Evolutionary conservation across 768 basidiomycete genomes (phyloP).

Genomic region (Amanita phalloides): DNA sequence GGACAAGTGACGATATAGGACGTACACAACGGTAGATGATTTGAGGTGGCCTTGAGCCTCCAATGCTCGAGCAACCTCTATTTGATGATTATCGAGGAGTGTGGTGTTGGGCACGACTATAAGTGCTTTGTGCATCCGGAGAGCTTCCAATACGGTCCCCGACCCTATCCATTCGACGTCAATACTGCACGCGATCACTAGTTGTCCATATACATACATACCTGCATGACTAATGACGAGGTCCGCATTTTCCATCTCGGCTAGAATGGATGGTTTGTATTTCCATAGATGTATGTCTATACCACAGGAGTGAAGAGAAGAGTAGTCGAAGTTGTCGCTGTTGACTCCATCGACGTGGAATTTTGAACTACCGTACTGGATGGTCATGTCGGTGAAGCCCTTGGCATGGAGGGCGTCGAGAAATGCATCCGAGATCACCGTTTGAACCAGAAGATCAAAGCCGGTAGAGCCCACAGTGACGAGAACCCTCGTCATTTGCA

Average conservation of each 20-base stretch:
- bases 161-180: constrained; percentile 45
- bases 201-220: constrained; percentile 20
- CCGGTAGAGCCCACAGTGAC: too few species aligned
- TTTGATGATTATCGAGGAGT: constrained; percentile 88
- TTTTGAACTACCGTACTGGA: not conserved
- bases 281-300: constrained; percentile 55
- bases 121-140: constrained; percentile 64
- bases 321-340: not conserved
- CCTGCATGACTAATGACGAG: constrained; percentile 93
- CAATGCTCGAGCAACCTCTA: constrained; percentile 72
- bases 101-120: constrained; percentile 87
- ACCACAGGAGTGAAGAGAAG: constrained; percentile 15
- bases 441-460: too few species aligned
- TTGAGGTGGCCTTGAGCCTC: constrained; percentile 45
- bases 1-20: constrained; percentile 1
- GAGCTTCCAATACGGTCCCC: constrained; percentile 86
- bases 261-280: constrained; percentile 65
- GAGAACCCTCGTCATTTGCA: too few species aligned
- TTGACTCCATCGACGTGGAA: not conserved
- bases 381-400: too few species aligned
- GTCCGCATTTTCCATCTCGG: constrained; percentile 55
- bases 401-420: too few species aligned
- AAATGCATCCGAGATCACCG: too few species aligned
- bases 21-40: constrained; percentile 50
- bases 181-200: not conserved